Conservation (phyloP, 2,329 filamentous ascomycete genomes). For the Fusarium cyanostomum region DNA sequence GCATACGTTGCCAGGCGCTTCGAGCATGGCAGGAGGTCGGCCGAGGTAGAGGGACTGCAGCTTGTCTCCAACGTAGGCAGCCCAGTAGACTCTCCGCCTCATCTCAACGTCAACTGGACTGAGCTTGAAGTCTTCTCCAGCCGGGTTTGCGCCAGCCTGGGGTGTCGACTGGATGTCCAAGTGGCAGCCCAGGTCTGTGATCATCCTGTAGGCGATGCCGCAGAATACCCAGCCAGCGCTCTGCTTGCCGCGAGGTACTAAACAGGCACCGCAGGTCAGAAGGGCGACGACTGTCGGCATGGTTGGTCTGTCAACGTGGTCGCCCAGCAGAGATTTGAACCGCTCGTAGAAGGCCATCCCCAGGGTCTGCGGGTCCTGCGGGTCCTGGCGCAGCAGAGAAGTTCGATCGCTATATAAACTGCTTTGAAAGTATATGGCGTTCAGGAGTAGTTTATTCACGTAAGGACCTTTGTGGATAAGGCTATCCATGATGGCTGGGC, state of each 20-base stretch:
- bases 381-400: constrained; percentile 60
- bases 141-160: not conserved
- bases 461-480: constrained; percentile 65
- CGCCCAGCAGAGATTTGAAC: not conserved
- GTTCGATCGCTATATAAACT: constrained; percentile 60
- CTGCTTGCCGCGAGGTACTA: constrained; percentile 45
- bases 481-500: constrained; percentile 62
- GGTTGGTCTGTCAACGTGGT: not conserved
- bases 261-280: constrained; percentile 40
- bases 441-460: constrained; percentile 65
- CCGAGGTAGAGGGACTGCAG: constrained; percentile 65
- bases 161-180: constrained; percentile 25
- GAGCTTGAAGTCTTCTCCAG: not conserved
- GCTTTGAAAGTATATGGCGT: constrained; percentile 59
- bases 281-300: constrained; percentile 3
- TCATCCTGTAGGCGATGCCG: constrained; percentile 55
- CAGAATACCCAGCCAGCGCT: constrained; percentile 66
- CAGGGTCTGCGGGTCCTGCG: constrained; percentile 54
- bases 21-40: constrained; percentile 57
- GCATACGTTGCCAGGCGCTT: constrained; percentile 57
- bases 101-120: constrained; percentile 32
- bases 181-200: constrained; percentile 58
- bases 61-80: constrained; percentile 63
- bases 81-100: constrained; percentile 37
- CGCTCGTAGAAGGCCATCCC: constrained; percentile 5